These are phyloP conservation scores for Heracleum sosnowskyi DNA, from an alignment of 129 eudicot species.

Conservation along the genomic window DNA sequence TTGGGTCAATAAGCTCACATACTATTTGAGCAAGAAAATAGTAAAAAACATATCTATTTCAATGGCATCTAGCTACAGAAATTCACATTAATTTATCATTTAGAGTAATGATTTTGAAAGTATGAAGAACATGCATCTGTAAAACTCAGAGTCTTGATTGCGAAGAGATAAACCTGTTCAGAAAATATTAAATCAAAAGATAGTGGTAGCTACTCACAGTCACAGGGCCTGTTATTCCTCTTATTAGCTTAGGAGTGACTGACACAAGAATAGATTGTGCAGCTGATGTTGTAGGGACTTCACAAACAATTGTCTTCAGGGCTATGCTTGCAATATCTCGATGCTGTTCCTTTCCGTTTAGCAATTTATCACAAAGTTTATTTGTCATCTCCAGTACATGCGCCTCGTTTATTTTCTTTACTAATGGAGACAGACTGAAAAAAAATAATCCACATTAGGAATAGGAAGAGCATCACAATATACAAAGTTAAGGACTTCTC, in stretches of 20 bases:
- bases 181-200: slow-evolving; percentile 5
- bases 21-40: background rate
- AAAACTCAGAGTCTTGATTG: background rate
- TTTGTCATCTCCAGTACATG: slow-evolving; percentile 78
- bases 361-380: slow-evolving; percentile 80
- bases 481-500: background rate
- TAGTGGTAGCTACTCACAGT: slow-evolving; percentile 38
- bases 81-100: background rate
- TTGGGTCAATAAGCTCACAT: background rate
- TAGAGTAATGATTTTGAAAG: background rate
- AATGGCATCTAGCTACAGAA: background rate
- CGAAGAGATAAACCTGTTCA: background rate
- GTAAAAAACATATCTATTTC: background rate
- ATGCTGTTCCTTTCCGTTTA: slow-evolving; percentile 91
- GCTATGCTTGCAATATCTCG: slow-evolving; percentile 98
- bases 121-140: background rate
- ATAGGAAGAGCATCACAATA: background rate
- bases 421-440: slow-evolving; percentile 84
- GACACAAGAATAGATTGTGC: slow-evolving; percentile 77
- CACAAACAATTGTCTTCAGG: slow-evolving; percentile 84
- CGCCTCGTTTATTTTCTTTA: slow-evolving; percentile 69
- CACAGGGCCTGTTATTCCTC: slow-evolving; percentile 72
- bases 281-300: slow-evolving; percentile 63
- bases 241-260: slow-evolving; percentile 71
- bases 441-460: slow-evolving; percentile 4